Base-by-base conservation (phyloP, 192 early-diverging fungal species). In the Ambispora gerdemannii region DNA sequence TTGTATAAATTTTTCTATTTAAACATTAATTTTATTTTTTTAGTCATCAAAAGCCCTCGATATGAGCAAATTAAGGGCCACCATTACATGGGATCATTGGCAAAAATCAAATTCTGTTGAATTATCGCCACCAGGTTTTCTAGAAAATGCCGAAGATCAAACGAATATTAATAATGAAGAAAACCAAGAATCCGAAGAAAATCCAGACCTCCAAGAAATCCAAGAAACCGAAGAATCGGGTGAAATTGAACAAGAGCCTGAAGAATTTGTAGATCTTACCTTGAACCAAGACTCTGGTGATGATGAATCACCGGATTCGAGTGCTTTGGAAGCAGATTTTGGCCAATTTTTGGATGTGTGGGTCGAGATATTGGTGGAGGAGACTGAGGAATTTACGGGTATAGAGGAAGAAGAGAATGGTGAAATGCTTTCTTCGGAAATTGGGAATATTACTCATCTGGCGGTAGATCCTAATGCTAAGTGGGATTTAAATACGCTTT, bases 41-140 rank as follows among this genome's bases (percentile, higher is more conserved):
- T 63, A 63, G 38, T 63, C 24, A 63, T 3, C 24, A 11, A 38
- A 47, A 22, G 62, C 62, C 27, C 38, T 63, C 27, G 1, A 20
- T 8, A 63, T 63, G 22, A 43, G 61, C 34, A 63, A 63, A 63
- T 24, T 63, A 63, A 63, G 13, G 43, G 20, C 62, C 15, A 20
- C 10, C 47, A 49, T 63, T 25, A 47, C 38, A 43, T 43, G 15
- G 15, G 15, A 43, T 43, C 15, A 43, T 43, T 43, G 38, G 15
- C 38, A 43, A 43, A 43, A 43, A 43, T 43, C 38, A 43, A 15
- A 43, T 15, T 43, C 15, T 43, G 6, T 43, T 43, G 15, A 43
- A 43, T 43, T 43, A 43, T 43, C 15, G 6, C 15, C 38, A 43
- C 15, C 6, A 43, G 15, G 15, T 43, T 43, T 43, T 43, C 15